Evolutionary conservation across 73 alveolate species (phyloP).

Genomic region (Tetrahymena malaccensis): DNA sequence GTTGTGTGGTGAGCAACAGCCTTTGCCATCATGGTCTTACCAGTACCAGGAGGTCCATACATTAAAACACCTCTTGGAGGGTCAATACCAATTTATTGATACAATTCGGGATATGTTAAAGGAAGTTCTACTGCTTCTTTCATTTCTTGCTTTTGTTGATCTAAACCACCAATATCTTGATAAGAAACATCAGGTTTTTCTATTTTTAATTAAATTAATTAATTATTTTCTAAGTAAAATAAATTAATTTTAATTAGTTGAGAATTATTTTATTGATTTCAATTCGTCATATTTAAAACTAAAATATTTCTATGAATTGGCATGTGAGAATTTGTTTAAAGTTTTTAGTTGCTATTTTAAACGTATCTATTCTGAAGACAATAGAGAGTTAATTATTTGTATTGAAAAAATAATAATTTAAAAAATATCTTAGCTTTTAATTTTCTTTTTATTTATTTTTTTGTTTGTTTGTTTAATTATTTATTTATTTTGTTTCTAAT

Average conservation of each 20-base stretch:
- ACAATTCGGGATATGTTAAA: slow-evolving; percentile 95
- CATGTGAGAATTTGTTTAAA: background rate
- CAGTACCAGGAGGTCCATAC: slow-evolving; percentile 99
- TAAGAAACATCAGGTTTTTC: slow-evolving; percentile 99
- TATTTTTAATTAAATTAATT: slow-evolving; percentile 14
- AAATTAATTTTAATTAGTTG: no score
- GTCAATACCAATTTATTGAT: slow-evolving; percentile 97
- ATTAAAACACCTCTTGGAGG: slow-evolving; percentile 98
- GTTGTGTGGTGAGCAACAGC: slow-evolving; percentile 97
- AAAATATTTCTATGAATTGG: slow-evolving; percentile 91
- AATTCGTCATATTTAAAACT: slow-evolving; percentile 94
- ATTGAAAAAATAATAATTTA: background rate
- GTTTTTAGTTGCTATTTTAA: background rate
- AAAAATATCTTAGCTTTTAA: background rate
- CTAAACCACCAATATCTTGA: slow-evolving; percentile 97
- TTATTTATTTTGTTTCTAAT: background rate
- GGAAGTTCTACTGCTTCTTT: slow-evolving; percentile 99
- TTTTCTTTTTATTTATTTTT: background rate
- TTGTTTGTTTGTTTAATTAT: background rate
- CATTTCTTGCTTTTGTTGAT: slow-evolving; percentile 97
- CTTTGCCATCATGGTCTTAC: slow-evolving; percentile 98
- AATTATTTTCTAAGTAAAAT: background rate
- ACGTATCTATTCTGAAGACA: background rate
- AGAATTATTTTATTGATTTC: slow-evolving; percentile 80
- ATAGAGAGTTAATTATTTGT: background rate